These are phyloP conservation scores for Lotus japonicus DNA, from an alignment of 306 rosid genomes.

Conservation along the genomic window DNA sequence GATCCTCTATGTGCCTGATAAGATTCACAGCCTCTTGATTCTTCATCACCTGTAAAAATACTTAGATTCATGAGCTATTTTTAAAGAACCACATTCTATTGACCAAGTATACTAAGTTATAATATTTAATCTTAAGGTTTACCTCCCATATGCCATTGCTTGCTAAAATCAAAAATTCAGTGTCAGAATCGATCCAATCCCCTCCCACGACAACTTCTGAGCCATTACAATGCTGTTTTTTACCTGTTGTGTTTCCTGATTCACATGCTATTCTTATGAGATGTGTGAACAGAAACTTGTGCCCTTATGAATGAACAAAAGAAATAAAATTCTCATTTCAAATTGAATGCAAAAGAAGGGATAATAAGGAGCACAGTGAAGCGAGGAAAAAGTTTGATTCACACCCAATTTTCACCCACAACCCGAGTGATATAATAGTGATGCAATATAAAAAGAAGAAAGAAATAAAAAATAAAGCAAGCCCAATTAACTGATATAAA, in stretches of 20 bases:
- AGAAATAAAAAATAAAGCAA: too few species aligned
- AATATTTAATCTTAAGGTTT: constrained; percentile 1
- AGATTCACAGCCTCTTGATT: constrained; percentile 88
- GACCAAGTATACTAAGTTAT: neutral
- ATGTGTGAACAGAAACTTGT: constrained; percentile 8
- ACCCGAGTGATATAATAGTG: too few species aligned
- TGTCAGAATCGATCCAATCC: constrained; percentile 42
- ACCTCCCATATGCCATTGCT: constrained; percentile 92
- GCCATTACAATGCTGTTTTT: constrained; percentile 19
- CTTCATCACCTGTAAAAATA: constrained; percentile 57
- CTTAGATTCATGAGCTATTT: neutral
- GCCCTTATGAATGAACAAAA: neutral
- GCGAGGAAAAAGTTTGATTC: too few species aligned
- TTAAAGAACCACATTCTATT: too few species aligned
- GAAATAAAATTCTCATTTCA: neutral
- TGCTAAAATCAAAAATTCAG: constrained; percentile 72
- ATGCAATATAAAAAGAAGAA: too few species aligned
- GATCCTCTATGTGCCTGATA: constrained; percentile 63
- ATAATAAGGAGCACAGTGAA: too few species aligned
- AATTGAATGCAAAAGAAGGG: too few species aligned
- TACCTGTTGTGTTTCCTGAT: constrained; percentile 13
- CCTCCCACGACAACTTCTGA: constrained; percentile 53
- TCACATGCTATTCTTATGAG: constrained; percentile 16
- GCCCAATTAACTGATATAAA: too few species aligned
- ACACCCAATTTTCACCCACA: too few species aligned